These are phyloP conservation scores for Trametes sanguinea DNA, from an alignment of 768 basidiomycete genomes.

Conservation along the genomic window DNA sequence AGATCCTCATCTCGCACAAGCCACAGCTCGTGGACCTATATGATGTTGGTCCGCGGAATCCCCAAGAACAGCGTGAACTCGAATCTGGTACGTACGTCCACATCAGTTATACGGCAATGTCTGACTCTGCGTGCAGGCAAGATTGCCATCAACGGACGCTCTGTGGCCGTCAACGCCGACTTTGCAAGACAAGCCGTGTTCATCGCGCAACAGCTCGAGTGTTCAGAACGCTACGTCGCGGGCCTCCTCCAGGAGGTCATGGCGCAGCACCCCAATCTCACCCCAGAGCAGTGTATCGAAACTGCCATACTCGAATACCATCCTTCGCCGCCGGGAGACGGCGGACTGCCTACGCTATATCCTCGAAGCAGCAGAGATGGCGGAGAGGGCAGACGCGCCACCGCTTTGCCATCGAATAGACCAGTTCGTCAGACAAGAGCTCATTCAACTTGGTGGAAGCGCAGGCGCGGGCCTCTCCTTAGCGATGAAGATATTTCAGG, in stretches of 20 bases:
- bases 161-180: slow-evolving; percentile 75
- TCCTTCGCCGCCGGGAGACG: slow-evolving; percentile 63
- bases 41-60: slow-evolving; percentile 62
- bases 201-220: slow-evolving; percentile 77
- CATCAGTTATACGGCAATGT: not conserved
- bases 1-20: slow-evolving; percentile 70
- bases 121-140: slow-evolving; percentile 49
- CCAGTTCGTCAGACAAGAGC: slow-evolving; percentile 55
- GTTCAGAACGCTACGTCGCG: slow-evolving; percentile 81
- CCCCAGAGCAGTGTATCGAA: slow-evolving; percentile 60
- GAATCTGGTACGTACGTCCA: slow-evolving; percentile 52
- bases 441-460: slow-evolving; percentile 44
- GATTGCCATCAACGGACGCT: slow-evolving; percentile 59
- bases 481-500: slow-evolving; percentile 57
- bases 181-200: slow-evolving; percentile 78
- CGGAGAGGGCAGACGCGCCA: slow-evolving; percentile 45
- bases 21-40: slow-evolving; percentile 62
- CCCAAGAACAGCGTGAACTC: slow-evolving; percentile 69
- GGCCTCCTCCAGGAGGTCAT: slow-evolving; percentile 66
- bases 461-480: slow-evolving; percentile 46
- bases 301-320: slow-evolving; percentile 68
- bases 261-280: slow-evolving; percentile 63
- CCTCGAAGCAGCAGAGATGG: slow-evolving; percentile 60
- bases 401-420: slow-evolving; percentile 54
- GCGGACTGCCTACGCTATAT: slow-evolving; percentile 72